Evolutionary conservation across 768 basidiomycete species (phyloP).

Genomic region (Cystobasidium onofrii): DNA sequence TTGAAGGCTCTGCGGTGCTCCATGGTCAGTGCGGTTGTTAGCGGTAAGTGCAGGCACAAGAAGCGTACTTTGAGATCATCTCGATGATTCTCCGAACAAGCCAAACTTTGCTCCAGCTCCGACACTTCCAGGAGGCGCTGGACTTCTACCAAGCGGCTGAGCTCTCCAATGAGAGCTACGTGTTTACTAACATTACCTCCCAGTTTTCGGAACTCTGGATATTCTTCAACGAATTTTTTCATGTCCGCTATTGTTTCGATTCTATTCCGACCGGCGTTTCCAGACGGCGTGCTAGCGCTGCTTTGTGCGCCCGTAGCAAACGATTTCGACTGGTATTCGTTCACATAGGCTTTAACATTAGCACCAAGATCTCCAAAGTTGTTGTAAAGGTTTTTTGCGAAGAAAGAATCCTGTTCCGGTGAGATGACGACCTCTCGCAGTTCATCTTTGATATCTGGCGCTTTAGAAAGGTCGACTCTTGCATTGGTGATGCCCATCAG

Average conservation of each 20-base stretch:
- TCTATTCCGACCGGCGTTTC: slow-evolving; percentile 62
- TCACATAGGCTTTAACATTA: slow-evolving; percentile 81
- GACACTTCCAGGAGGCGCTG: slow-evolving; percentile 81
- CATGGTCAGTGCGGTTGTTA: neutral
- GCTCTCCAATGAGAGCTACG: slow-evolving; percentile 89
- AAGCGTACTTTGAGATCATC: slow-evolving; percentile 69
- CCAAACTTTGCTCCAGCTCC: slow-evolving; percentile 92
- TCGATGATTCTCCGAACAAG: slow-evolving; percentile 68
- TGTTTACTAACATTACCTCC: slow-evolving; percentile 99
- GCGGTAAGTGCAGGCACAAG: neutral
- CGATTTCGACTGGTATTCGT: slow-evolving; percentile 57
- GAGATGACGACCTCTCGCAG: slow-evolving; percentile 92
- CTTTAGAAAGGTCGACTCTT: slow-evolving; percentile 70
- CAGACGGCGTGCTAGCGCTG: slow-evolving; percentile 51
- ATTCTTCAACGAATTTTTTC: slow-evolving; percentile 87
- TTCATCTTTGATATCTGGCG: slow-evolving; percentile 79
- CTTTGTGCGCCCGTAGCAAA: slow-evolving; percentile 24
- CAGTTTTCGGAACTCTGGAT: slow-evolving; percentile 90
- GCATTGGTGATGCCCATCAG: slow-evolving; percentile 87
- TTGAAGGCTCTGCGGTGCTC: slow-evolving; percentile 64
- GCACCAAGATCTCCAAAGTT: slow-evolving; percentile 96
- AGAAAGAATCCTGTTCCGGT: slow-evolving; percentile 80
- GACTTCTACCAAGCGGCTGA: slow-evolving; percentile 77
- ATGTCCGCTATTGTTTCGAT: slow-evolving; percentile 94
- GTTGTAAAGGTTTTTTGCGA: slow-evolving; percentile 75